A percentile compares a stretch with the other conserved stretches of the same genome.
These are phyloP conservation scores for Sporobolomyces pararoseus DNA, from an alignment of 768 basidiomycete genomes.

Conservation along the genomic window DNA sequence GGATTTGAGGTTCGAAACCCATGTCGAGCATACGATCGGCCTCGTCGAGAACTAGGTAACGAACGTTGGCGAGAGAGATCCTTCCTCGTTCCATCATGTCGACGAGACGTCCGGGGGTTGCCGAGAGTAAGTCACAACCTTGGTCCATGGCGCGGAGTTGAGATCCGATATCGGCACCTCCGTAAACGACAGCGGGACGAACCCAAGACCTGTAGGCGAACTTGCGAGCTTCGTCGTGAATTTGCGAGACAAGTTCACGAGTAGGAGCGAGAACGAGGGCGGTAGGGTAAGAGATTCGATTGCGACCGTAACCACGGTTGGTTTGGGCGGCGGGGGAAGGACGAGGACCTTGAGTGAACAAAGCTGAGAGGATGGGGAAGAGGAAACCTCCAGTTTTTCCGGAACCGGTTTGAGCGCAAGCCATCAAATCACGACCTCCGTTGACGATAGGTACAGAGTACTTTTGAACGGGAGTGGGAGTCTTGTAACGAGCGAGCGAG, in stretches of 20 bases:
- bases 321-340: slow-evolving; percentile 57
- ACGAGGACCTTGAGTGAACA: slow-evolving; percentile 76
- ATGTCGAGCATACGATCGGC: slow-evolving; percentile 99
- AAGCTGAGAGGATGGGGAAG: slow-evolving; percentile 95
- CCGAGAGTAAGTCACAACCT: slow-evolving; percentile 93
- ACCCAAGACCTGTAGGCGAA: slow-evolving; percentile 99
- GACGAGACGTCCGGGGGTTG: slow-evolving; percentile 95
- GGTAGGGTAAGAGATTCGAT: slow-evolving; percentile 90
- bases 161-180: slow-evolving; percentile 94
- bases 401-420: slow-evolving; percentile 96
- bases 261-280: slow-evolving; percentile 97
- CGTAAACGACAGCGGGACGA: slow-evolving; percentile 96
- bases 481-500: slow-evolving; percentile 81
- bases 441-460: slow-evolving; percentile 98
- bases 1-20: slow-evolving; percentile 99
- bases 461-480: slow-evolving; percentile 98
- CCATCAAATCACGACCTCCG: slow-evolving; percentile 67
- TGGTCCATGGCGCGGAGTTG: slow-evolving; percentile 92
- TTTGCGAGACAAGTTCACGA: slow-evolving; percentile 97
- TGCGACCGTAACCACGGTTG: slow-evolving; percentile 58
- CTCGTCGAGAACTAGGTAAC: slow-evolving; percentile 97
- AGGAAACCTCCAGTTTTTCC: slow-evolving; percentile 99
- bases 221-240: slow-evolving; percentile 98
- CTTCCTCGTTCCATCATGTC: slow-evolving; percentile 97
- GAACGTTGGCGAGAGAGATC: slow-evolving; percentile 92